Conservation (phyloP, 306 rosid species). For the Glycine latifolia region DNA sequence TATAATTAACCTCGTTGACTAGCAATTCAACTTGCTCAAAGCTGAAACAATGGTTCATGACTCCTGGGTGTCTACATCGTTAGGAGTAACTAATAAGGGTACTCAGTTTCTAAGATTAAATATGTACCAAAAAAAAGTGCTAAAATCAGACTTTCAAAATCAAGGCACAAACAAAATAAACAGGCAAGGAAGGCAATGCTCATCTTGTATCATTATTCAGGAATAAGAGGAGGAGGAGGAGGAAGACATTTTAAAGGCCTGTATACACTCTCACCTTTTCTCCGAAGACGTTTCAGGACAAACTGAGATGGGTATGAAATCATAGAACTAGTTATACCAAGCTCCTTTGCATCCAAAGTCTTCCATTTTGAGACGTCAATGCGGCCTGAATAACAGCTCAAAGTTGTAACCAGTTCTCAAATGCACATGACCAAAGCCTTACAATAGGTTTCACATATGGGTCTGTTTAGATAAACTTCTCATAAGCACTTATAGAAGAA, state of each 20-base stretch:
- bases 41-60: slow-evolving; percentile 4
- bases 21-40: slow-evolving; percentile 10
- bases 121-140: too few species aligned
- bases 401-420: slow-evolving; percentile 26
- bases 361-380: slow-evolving; percentile 37
- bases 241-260: slow-evolving; percentile 6
- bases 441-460: not conserved
- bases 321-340: slow-evolving; percentile 52
- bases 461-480: too few species aligned
- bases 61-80: slow-evolving; percentile 8
- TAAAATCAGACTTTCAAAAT: slow-evolving; percentile 34
- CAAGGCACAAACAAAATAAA: slow-evolving; percentile 7
- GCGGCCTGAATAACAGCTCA: slow-evolving; percentile 39
- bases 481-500: too few species aligned
- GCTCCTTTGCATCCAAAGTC: slow-evolving; percentile 43
- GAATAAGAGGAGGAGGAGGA: not conserved
- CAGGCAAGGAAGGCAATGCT: slow-evolving; percentile 31
- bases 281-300: slow-evolving; percentile 46
- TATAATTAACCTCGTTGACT: slow-evolving; percentile 5
- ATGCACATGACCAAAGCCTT: slow-evolving; percentile 26
- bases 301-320: slow-evolving; percentile 44
- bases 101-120: not conserved
- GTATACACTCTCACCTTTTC: slow-evolving; percentile 42
- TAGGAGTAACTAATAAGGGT: slow-evolving; percentile 11
- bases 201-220: slow-evolving; percentile 14